Conservation (phyloP, 75 land plant genomes). For the Pinus albicaulis region DNA sequence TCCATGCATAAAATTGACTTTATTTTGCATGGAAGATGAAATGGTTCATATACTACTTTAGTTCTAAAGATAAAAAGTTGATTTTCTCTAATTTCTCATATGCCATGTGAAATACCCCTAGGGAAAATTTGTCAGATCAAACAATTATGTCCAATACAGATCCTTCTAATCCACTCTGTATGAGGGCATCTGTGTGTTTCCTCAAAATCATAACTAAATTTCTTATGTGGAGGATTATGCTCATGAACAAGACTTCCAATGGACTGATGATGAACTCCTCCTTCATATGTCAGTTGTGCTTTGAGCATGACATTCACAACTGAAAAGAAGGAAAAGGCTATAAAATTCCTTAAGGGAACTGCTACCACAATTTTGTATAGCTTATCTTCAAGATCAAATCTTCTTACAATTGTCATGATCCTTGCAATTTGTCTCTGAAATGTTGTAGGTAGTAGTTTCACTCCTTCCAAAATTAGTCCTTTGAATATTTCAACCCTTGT, state of each 20-base stretch:
- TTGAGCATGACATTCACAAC: conserved; percentile 7
- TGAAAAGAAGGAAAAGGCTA: conserved; percentile 3
- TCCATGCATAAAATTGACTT: conserved; percentile 7
- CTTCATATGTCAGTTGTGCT: background rate
- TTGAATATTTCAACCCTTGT: too few species aligned
- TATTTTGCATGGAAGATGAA: background rate
- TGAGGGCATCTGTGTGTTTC: background rate
- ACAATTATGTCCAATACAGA: background rate
- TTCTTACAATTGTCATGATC: conserved; percentile 1
- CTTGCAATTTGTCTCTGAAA: conserved; percentile 8
- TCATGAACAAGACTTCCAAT: background rate
- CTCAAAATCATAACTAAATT: too few species aligned
- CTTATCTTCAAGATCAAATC: background rate
- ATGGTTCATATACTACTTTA: background rate
- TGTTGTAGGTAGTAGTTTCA: background rate
- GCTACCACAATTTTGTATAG: conserved; percentile 1
- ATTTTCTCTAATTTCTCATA: conserved; percentile 6
- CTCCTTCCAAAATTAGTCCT: conserved; percentile 4
- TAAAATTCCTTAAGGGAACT: conserved; percentile 4
- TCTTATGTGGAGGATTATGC: background rate
- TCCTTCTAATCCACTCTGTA: conserved; percentile 9
- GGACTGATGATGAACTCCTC: background rate
- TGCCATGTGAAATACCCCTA: background rate
- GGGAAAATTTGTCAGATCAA: background rate
- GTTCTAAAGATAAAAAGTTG: conserved; percentile 7